Evolutionary conservation across 2,329 filamentous ascomycete species (phyloP).

Genomic region (Fusarium cicatricum): DNA sequence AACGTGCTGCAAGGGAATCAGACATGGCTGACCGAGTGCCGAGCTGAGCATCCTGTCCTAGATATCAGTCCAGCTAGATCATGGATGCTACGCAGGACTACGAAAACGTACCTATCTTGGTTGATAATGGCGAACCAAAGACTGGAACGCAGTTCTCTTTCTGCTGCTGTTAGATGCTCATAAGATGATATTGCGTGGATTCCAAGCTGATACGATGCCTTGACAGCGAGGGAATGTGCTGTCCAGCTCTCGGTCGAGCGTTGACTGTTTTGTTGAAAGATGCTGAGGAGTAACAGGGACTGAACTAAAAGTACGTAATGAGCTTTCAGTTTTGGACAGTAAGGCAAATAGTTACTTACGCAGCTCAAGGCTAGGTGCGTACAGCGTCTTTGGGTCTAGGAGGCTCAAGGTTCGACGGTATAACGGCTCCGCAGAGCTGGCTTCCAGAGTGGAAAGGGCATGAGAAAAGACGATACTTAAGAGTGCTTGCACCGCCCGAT

Average conservation of each 20-base stretch:
- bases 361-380: conserved; percentile 19
- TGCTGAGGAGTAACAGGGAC: conserved; percentile 43
- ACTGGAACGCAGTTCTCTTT: conserved; percentile 40
- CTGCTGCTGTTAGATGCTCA: conserved; percentile 20
- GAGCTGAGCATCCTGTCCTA: conserved; percentile 9
- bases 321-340: background rate
- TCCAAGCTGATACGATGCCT: conserved; percentile 46
- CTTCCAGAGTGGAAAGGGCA: conserved; percentile 32
- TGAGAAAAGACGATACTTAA: conserved; percentile 44
- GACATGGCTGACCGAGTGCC: conserved; percentile 20
- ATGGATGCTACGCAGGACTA: background rate
- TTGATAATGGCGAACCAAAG: conserved; percentile 46
- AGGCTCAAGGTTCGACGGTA: conserved; percentile 41
- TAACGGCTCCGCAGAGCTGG: conserved; percentile 37
- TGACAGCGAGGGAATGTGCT: conserved; percentile 44
- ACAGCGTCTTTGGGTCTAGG: conserved; percentile 39
- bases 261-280: conserved; percentile 48
- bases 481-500: conserved; percentile 25
- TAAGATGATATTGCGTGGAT: conserved; percentile 39
- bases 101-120: conserved; percentile 20
- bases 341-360: background rate
- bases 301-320: conserved; percentile 38
- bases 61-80: background rate
- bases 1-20: conserved; percentile 23
- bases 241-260: conserved; percentile 46